Evolutionary conservation across 164 flowering plant species (phyloP).

Genomic region (Paratinospora sagittata): DNA sequence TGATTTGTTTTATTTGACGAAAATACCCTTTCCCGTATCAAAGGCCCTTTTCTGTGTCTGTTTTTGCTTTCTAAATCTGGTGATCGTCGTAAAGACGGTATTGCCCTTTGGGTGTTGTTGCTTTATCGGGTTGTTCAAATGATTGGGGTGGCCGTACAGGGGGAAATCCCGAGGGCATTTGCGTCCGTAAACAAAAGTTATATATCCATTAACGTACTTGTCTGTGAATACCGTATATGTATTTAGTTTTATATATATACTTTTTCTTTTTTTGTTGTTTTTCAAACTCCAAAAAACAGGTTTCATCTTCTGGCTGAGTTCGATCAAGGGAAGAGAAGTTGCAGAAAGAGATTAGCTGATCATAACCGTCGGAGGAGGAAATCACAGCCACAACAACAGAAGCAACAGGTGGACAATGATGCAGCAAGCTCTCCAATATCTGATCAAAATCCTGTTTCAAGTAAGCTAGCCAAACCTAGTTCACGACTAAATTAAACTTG

Average conservation of each 20-base stretch:
- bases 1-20: conserved; percentile 2
- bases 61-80: neutral
- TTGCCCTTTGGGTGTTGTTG: conserved; percentile 19
- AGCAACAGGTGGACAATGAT: conserved; percentile 21
- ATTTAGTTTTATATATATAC: neutral
- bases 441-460: conserved; percentile 22
- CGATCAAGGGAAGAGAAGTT: conserved; percentile 30
- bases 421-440: conserved; percentile 22
- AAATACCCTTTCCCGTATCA: conserved; percentile 12
- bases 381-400: conserved; percentile 22
- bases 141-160: conserved; percentile 34
- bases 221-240: conserved; percentile 9
- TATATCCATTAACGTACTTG: neutral
- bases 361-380: conserved; percentile 29
- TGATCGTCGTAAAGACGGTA: conserved; percentile 18
- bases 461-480: conserved; percentile 18
- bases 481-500: neutral
- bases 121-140: conserved; percentile 17
- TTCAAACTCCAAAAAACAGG: conserved; percentile 48
- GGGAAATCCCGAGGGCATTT: conserved; percentile 52
- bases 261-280: neutral
- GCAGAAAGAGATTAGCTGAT: conserved; percentile 26
- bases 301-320: conserved; percentile 28
- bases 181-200: conserved; percentile 14
- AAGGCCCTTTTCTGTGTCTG: neutral